Percentiles rank a stretch among this genome's conserved stretches.
These are phyloP conservation scores for Fraxinus nigra DNA, from an alignment of 305 asterid species.

Conservation along the genomic window DNA sequence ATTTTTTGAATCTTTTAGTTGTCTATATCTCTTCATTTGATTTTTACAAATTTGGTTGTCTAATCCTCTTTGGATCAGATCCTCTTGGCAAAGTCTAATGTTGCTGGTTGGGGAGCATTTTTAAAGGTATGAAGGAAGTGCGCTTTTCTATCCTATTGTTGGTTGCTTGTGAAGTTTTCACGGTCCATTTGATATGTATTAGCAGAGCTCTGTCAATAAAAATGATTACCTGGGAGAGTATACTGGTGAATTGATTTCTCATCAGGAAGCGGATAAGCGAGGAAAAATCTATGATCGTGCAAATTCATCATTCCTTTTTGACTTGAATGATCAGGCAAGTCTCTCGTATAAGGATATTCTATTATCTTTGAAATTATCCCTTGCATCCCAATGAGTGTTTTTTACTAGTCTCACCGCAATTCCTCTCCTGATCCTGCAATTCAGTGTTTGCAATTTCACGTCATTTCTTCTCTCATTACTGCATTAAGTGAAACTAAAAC, in stretches of 20 bases:
- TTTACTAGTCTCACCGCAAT: neutral
- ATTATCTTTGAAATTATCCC: constrained; percentile 8
- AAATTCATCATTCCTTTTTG: constrained; percentile 91
- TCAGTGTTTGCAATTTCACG: neutral
- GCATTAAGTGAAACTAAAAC: neutral
- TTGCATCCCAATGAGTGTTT: neutral
- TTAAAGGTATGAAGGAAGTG: constrained; percentile 53
- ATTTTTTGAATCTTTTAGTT: constrained; percentile 7
- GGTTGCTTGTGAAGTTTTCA: constrained; percentile 6
- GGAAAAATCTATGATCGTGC: constrained; percentile 96
- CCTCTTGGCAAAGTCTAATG: constrained; percentile 79
- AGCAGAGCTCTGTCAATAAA: constrained; percentile 81
- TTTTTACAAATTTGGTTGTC: neutral
- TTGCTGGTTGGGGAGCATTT: constrained; percentile 99
- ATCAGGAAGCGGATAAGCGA: constrained; percentile 96
- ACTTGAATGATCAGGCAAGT: constrained; percentile 88
- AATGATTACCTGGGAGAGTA: constrained; percentile 97
- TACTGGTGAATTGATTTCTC: constrained; percentile 96
- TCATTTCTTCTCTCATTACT: neutral
- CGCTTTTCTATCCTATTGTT: constrained; percentile 2
- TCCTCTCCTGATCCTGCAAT: neutral
- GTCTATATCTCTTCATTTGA: constrained; percentile 5
- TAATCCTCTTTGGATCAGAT: constrained; percentile 42
- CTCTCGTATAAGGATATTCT: neutral
- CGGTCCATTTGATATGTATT: constrained; percentile 11